A percentile compares a stretch with the other conserved stretches of the same genome.
Conservation (phyloP, 345 rosid species). For the Combretum micranthum region DNA sequence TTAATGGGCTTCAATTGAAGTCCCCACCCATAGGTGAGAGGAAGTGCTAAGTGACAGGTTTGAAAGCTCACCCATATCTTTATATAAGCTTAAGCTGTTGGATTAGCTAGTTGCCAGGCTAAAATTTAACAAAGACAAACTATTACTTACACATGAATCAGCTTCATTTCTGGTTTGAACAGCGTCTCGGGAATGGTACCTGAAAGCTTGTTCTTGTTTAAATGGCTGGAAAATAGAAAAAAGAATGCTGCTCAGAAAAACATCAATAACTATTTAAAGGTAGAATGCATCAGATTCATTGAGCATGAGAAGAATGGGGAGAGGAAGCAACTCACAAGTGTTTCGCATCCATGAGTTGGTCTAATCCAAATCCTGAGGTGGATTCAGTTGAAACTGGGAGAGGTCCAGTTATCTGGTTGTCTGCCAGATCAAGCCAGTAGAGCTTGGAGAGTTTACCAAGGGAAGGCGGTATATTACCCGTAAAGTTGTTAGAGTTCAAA, state of each 20-base stretch:
- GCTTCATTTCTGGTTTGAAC: conserved; percentile 29
- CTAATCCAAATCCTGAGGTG: conserved; percentile 43
- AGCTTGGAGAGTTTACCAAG: conserved; percentile 31
- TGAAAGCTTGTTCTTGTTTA: conserved; percentile 27
- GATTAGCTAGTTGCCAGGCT: no score
- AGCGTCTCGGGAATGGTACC: conserved; percentile 31
- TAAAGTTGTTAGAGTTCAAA: conserved; percentile 33
- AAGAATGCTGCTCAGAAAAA: neutral
- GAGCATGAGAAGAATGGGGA: neutral
- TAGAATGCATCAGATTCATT: neutral
- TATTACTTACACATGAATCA: conserved; percentile 35
- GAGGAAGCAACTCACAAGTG: conserved; percentile 32
- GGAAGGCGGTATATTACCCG: conserved; percentile 33
- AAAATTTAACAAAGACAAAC: neutral
- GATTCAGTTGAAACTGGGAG: conserved; percentile 34
- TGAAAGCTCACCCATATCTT: no score
- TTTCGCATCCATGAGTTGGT: conserved; percentile 15
- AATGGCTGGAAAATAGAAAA: conserved; percentile 20
- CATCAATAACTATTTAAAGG: neutral
- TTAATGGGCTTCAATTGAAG: no score
- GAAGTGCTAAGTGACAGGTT: no score
- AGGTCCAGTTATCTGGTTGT: conserved; percentile 29
- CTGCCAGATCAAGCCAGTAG: conserved; percentile 40
- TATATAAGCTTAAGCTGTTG: no score
- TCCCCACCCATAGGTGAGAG: no score